These are phyloP conservation scores for Colletotrichum sp. DNA, from an alignment of 2,329 filamentous ascomycete genomes.

Conservation along the genomic window DNA sequence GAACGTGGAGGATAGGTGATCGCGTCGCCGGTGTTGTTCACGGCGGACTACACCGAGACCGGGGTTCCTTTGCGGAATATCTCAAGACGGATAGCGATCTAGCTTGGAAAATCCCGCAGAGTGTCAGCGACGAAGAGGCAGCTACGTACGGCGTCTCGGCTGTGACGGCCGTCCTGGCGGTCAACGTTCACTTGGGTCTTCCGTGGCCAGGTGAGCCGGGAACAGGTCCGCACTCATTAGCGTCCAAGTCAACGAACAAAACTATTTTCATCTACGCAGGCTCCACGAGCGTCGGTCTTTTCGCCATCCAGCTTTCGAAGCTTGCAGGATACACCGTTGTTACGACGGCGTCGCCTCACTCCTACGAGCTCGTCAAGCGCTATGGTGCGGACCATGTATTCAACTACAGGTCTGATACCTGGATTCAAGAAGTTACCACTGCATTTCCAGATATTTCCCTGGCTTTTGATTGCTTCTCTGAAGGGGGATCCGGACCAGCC, in stretches of 20 bases:
- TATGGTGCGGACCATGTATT: conserved; percentile 51
- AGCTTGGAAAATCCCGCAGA: conserved; percentile 27
- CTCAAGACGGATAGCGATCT: conserved; percentile 26
- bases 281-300: conserved; percentile 22
- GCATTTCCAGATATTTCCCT: conserved; percentile 27
- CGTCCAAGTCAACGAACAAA: not conserved
- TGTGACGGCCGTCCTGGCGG: conserved; percentile 27
- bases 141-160: conserved; percentile 34
- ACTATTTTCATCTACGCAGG: conserved; percentile 29
- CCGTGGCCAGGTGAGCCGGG: conserved; percentile 17
- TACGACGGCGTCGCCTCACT: conserved; percentile 26
- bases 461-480: conserved; percentile 35
- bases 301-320: conserved; percentile 3
- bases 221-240: not conserved
- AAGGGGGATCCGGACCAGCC: conserved; percentile 29
- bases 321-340: conserved; percentile 3
- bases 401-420: conserved; percentile 42
- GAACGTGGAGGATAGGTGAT: conserved; percentile 25
- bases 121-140: conserved; percentile 24
- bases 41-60: conserved; percentile 25
- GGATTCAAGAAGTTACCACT: not conserved
- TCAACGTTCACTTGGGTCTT: conserved; percentile 28
- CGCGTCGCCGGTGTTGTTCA: conserved; percentile 30
- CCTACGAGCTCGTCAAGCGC: conserved; percentile 41
- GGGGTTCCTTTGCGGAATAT: conserved; percentile 32